A percentile compares a stretch with the other conserved stretches of the same genome.
Evolutionary conservation across 306 rosid species (phyloP).

Genomic region (Carpinus viminea): DNA sequence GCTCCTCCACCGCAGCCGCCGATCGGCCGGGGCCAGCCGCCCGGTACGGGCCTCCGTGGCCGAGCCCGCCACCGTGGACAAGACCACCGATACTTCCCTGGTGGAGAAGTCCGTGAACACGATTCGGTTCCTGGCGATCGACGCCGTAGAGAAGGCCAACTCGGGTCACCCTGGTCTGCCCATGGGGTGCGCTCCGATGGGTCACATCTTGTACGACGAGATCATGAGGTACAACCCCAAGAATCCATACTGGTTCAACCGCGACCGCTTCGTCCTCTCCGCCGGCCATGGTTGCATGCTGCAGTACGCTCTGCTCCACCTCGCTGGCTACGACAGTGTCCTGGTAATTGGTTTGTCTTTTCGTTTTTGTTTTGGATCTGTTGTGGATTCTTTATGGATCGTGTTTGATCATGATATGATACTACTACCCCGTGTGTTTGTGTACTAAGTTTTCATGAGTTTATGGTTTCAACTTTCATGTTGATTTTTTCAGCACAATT

Average conservation of each 20-base stretch:
- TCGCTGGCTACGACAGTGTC: conserved; percentile 90
- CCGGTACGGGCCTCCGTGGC: conserved; percentile 48
- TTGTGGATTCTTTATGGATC: background rate
- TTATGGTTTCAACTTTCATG: background rate
- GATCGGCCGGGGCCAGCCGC: conserved; percentile 19
- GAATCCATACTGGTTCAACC: conserved; percentile 91
- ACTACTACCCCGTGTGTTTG: background rate
- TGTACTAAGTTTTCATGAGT: background rate
- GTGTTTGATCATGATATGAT: background rate
- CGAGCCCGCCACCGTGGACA: conserved; percentile 43
- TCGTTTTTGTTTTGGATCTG: background rate
- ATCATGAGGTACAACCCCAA: conserved; percentile 86
- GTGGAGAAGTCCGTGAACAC: conserved; percentile 86
- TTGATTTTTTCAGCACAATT: background rate
- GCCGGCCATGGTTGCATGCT: conserved; percentile 99
- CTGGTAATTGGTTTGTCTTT: conserved; percentile 38
- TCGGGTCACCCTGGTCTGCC: conserved; percentile 98
- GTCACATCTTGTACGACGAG: conserved; percentile 86
- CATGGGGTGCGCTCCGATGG: conserved; percentile 99
- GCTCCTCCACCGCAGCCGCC: conserved; percentile 27
- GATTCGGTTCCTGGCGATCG: conserved; percentile 84
- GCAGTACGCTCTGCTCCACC: conserved; percentile 90
- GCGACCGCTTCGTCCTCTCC: conserved; percentile 91
- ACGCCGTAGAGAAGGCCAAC: conserved; percentile 89
- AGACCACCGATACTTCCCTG: conserved; percentile 51